Percentiles rank a stretch among this genome's conserved stretches.
Evolutionary conservation across 2,329 filamentous ascomycete species (phyloP).

Genomic region (Diaporthe sp.): DNA sequence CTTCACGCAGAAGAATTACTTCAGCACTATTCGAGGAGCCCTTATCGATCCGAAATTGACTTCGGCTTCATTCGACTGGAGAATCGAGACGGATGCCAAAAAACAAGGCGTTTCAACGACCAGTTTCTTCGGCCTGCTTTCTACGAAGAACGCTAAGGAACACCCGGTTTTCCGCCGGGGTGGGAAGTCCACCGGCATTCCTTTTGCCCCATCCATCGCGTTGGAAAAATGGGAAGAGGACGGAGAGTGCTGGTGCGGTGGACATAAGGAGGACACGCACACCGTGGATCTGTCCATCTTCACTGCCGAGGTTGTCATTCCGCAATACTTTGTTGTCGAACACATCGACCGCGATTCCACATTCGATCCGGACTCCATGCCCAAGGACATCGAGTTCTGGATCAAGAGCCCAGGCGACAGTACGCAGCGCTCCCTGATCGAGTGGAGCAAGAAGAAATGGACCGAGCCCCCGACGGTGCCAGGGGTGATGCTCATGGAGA

Average conservation of each 20-base stretch:
- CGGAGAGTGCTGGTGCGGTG: conserved; percentile 90
- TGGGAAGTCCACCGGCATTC: conserved; percentile 43
- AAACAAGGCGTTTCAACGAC: conserved; percentile 39
- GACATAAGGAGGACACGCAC: conserved; percentile 59
- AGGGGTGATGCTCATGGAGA: conserved; percentile 50
- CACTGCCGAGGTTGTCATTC: conserved; percentile 70
- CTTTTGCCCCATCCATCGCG: conserved; percentile 65
- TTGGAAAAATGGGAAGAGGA: conserved; percentile 81
- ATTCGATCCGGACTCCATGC: conserved; percentile 72
- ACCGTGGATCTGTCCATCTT: conserved; percentile 77
- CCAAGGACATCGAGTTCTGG: conserved; percentile 79
- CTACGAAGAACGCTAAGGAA: conserved; percentile 40
- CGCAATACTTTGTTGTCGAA: conserved; percentile 79
- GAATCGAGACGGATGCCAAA: conserved; percentile 46
- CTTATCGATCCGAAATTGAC: conserved; percentile 71
- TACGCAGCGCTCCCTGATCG: conserved; percentile 56
- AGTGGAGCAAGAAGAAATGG: conserved; percentile 61
- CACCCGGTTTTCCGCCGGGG: conserved; percentile 45
- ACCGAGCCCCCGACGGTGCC: conserved; percentile 47
- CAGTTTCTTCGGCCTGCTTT: conserved; percentile 43
- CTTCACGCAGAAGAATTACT: conserved; percentile 78
- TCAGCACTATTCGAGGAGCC: conserved; percentile 76
- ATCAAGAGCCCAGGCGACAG: conserved; percentile 66
- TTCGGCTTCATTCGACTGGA: conserved; percentile 68
- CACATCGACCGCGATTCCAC: conserved; percentile 76